A percentile compares a stretch with the other conserved stretches of the same genome.
Conservation (phyloP, 1,284 basidiomycete genomes). For the Puccinia polysora region DNA sequence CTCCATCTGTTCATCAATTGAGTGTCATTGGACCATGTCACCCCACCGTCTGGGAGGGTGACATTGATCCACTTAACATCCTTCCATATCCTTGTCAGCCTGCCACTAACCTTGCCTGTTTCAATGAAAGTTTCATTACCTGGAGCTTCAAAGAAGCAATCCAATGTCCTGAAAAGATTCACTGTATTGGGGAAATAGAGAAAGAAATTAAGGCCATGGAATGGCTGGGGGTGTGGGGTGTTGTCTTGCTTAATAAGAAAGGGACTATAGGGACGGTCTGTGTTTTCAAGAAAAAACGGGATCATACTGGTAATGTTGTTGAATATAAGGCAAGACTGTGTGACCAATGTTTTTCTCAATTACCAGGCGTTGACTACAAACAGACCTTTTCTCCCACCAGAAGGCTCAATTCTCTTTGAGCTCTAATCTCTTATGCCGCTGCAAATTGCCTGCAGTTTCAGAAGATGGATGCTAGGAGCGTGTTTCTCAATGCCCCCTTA, state of each 20-base stretch:
- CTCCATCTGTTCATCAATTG: neutral
- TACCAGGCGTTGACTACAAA: neutral
- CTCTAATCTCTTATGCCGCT: too few species aligned
- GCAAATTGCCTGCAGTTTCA: too few species aligned
- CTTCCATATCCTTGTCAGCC: too few species aligned
- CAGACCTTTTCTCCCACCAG: too few species aligned
- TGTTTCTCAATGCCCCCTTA: slow-evolving; percentile 1
- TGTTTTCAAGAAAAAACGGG: neutral
- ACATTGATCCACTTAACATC: too few species aligned
- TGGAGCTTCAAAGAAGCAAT: neutral
- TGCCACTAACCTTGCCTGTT: too few species aligned
- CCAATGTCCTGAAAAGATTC: neutral
- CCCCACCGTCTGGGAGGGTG: too few species aligned
- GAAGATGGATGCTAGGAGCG: neutral
- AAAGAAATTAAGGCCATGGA: too few species aligned
- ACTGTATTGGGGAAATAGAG: too few species aligned
- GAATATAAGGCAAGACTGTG: neutral
- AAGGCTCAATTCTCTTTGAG: too few species aligned
- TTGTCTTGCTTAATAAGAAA: neutral
- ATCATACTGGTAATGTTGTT: neutral
- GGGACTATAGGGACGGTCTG: neutral
- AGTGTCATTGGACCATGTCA: neutral
- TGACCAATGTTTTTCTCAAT: neutral
- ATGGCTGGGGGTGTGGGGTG: too few species aligned
- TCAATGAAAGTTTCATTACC: neutral